Conservation (phyloP, 2,329 filamentous ascomycete genomes). For the Penicillium griseofulvum region DNA sequence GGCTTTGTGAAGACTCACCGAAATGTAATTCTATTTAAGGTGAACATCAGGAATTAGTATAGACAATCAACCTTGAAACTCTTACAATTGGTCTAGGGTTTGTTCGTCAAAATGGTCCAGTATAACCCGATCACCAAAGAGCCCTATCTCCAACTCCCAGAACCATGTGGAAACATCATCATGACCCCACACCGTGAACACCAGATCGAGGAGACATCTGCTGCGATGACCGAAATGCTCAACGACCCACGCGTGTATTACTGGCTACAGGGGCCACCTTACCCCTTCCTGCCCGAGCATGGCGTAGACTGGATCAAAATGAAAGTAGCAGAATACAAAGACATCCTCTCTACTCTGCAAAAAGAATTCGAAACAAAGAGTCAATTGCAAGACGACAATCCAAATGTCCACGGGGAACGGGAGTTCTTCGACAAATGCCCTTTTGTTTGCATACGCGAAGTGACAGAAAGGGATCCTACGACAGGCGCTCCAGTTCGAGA, state of each 20-base stretch:
- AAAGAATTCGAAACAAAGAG: background rate
- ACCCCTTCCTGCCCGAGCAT: conserved; percentile 24
- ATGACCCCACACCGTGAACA: conserved; percentile 25
- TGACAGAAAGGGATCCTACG: conserved; percentile 2
- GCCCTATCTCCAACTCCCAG: conserved; percentile 26
- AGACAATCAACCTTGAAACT: background rate
- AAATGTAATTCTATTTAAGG: background rate
- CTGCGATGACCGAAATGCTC: conserved; percentile 12
- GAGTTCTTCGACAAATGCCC: conserved; percentile 20
- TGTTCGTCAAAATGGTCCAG: conserved; percentile 17
- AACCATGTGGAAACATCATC: conserved; percentile 25
- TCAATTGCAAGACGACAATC: background rate
- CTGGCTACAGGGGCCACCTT: conserved; percentile 25
- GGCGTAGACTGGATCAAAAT: conserved; percentile 15
- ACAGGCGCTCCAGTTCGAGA: conserved; percentile 11
- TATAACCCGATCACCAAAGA: conserved; percentile 19
- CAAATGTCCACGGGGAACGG: background rate
- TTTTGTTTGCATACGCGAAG: conserved; percentile 23
- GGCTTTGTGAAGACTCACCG: background rate
- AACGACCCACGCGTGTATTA: conserved; percentile 26
- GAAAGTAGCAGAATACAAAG: conserved; percentile 3
- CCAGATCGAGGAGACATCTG: conserved; percentile 11
- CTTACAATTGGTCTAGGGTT: background rate
- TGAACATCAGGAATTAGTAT: background rate
- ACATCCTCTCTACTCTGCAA: background rate